Evolutionary conservation across 768 basidiomycete genomes (phyloP), one percentile per base, ranked within the genome.

Genomic region (Tylopilus rubrobrunneus): DNA sequence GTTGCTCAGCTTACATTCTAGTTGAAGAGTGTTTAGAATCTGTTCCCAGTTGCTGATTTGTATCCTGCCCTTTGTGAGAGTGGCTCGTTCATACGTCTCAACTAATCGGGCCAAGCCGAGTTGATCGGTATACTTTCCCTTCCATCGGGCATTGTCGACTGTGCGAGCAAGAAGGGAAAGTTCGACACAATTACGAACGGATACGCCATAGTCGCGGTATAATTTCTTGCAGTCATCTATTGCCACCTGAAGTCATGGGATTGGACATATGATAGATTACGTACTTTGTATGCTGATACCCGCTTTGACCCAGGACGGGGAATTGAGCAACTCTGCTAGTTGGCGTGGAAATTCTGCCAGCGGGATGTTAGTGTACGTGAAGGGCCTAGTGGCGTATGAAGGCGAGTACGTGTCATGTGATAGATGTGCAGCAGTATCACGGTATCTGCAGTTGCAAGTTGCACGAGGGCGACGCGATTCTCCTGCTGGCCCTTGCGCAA

Each of bases 261-360:
- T 15, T n/a, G 31, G 21, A 19, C 2, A 7, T 14, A 21, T 23
- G 42, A 31, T 31, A 21, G 8, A 47, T 63, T 19, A 53, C 76
- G 57, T 60, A 86, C 89, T 64, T 71, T 83, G 82, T n/a, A 91
- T 89, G 25, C 76, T 83, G 48, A 89, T 86, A 21, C 90, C 90
- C 8, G 80, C 78, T 68, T 92, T 92, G 55, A 78, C 66, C 49
- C 81, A 76, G n/a, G 64, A 63, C 0, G 81, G 67, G 51, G 82
- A 77, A 53, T 73, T 73, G 14, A 92, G 76, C 28, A 92, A 56
- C 4, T 73, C 61, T 42, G 62, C 72, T 1, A 91, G 76, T 50
- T 70, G 76, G 31, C 56, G 59, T 1, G 83, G 86, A 58, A 86
- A 82, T 57, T 70, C 83, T 85, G 56, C 46, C 56, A 17, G 28